Percentiles rank a stretch among this genome's conserved stretches.
phyloP scores from a whole-genome alignment of 495 filamentous ascomycete genomes.

The Xylaria sp. region DNA sequence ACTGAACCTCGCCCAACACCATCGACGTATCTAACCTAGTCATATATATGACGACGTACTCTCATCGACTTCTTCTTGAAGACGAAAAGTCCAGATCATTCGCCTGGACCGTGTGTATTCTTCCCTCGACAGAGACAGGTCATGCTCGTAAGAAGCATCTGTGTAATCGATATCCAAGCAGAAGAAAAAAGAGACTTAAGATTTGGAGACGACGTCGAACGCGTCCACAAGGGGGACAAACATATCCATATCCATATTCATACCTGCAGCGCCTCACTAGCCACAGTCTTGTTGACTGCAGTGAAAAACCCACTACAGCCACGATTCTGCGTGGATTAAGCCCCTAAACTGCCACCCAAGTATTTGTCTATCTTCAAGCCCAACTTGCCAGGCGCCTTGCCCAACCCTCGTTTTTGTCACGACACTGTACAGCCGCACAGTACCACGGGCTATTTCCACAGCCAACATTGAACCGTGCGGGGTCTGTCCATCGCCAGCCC shows the following conservation, averaged over 20 bases:
- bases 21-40: constrained; percentile 11
- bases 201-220: constrained; percentile 15
- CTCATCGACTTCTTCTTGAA: constrained; percentile 18
- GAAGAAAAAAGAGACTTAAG: constrained; percentile 26
- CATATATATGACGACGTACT: constrained; percentile 22
- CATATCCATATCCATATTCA: background rate
- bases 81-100: constrained; percentile 5
- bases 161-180: constrained; percentile 20
- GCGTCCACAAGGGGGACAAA: background rate
- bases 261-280: background rate
- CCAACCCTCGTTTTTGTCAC: constrained; percentile 17
- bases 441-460: background rate
- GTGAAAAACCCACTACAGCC: constrained; percentile 9
- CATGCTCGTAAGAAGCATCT: constrained; percentile 25
- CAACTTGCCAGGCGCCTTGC: constrained; percentile 6
- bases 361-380: background rate
- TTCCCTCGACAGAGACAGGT: constrained; percentile 15
- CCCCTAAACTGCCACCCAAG: background rate
- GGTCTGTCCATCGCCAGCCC: background rate
- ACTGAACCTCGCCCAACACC: constrained; percentile 15
- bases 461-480: background rate
- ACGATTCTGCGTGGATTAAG: constrained; percentile 12
- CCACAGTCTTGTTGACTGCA: constrained; percentile 4
- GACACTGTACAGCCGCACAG: background rate
- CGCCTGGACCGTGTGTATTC: constrained; percentile 16